A percentile compares a stretch with the other conserved stretches of the same genome.
Conservation (phyloP, 257 asterid species). For the Plantago ovata region DNA sequence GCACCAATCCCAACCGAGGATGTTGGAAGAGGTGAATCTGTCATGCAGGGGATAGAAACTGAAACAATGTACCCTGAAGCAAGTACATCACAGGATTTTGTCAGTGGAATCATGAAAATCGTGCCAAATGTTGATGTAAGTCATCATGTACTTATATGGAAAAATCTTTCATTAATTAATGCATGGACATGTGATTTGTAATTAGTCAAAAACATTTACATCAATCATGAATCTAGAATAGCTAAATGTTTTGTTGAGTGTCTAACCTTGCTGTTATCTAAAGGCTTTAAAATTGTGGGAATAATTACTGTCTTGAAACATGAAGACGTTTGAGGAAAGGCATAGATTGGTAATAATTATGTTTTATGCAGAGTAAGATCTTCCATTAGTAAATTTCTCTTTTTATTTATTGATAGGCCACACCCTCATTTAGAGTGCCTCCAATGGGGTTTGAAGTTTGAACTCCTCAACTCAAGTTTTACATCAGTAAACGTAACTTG, state of each 20-base stretch:
- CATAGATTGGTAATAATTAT: too few relatives aligned
- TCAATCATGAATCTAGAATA: not conserved
- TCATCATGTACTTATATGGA: slow-evolving; percentile 15
- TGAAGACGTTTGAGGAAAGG: too few relatives aligned
- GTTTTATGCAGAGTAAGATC: too few relatives aligned
- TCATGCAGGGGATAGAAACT: slow-evolving; percentile 45
- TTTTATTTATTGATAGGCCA: too few relatives aligned
- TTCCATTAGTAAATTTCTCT: not conserved
- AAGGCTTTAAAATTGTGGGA: not conserved
- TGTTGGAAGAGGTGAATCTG: slow-evolving; percentile 39
- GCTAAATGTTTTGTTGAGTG: not conserved
- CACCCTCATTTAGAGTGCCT: too few relatives aligned
- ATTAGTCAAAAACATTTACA: not conserved
- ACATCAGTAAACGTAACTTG: not conserved
- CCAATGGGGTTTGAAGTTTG: not conserved
- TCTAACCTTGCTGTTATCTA: not conserved
- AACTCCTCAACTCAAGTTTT: not conserved
- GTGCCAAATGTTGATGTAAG: slow-evolving; percentile 93
- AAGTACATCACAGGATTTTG: slow-evolving; percentile 66
- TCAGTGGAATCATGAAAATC: slow-evolving; percentile 76
- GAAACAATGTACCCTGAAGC: slow-evolving; percentile 48
- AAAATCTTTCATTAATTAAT: slow-evolving; percentile 1
- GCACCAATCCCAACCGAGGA: slow-evolving; percentile 32
- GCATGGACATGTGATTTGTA: slow-evolving; percentile 1
- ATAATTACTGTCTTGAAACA: too few relatives aligned